These are phyloP conservation scores for Fimicolochytrium jonesii DNA, from an alignment of 192 early-diverging fungal genomes.

Conservation along the genomic window DNA sequence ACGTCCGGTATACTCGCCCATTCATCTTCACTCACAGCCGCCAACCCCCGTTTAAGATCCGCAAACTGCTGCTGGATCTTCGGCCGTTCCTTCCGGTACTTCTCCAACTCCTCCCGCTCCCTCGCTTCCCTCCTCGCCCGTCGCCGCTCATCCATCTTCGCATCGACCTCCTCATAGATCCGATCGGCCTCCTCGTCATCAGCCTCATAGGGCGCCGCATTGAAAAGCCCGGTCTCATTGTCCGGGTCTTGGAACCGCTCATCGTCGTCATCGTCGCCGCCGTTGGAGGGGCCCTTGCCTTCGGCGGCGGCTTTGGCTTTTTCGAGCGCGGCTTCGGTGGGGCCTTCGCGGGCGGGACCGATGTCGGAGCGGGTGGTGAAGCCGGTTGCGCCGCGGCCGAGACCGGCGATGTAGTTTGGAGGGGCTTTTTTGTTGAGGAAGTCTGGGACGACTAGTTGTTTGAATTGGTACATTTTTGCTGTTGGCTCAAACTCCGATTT, in stretches of 20 bases:
- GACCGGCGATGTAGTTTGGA: slow-evolving; percentile 93
- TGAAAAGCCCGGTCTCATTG: slow-evolving; percentile 90
- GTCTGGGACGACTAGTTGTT: slow-evolving; percentile 50
- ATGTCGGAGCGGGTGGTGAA: slow-evolving; percentile 98
- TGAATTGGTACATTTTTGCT: slow-evolving; percentile 32
- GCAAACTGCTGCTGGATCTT: slow-evolving; percentile 87
- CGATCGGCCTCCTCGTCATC: slow-evolving; percentile 97
- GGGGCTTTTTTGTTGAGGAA: slow-evolving; percentile 91
- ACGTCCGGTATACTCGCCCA: slow-evolving; percentile 84
- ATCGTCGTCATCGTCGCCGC: slow-evolving; percentile 66
- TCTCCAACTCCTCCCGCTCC: slow-evolving; percentile 66
- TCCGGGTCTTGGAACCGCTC: slow-evolving; percentile 85
- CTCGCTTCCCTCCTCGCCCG: slow-evolving; percentile 68
- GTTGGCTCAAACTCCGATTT: too few relatives aligned
- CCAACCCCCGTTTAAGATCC: slow-evolving; percentile 82
- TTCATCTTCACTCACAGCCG: slow-evolving; percentile 73
- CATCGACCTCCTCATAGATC: slow-evolving; percentile 85
- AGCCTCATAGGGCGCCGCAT: slow-evolving; percentile 79
- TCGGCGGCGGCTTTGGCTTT: slow-evolving; percentile 30
- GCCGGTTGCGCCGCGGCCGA: slow-evolving; percentile 94
- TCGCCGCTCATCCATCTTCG: slow-evolving; percentile 84
- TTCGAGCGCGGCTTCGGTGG: slow-evolving; percentile 23
- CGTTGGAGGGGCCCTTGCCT: slow-evolving; percentile 37
- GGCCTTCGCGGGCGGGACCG: slow-evolving; percentile 84
- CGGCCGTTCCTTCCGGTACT: slow-evolving; percentile 63